phyloP scores from a whole-genome alignment of 148 eudicot species.

The Persicaria maculosa region DNA sequence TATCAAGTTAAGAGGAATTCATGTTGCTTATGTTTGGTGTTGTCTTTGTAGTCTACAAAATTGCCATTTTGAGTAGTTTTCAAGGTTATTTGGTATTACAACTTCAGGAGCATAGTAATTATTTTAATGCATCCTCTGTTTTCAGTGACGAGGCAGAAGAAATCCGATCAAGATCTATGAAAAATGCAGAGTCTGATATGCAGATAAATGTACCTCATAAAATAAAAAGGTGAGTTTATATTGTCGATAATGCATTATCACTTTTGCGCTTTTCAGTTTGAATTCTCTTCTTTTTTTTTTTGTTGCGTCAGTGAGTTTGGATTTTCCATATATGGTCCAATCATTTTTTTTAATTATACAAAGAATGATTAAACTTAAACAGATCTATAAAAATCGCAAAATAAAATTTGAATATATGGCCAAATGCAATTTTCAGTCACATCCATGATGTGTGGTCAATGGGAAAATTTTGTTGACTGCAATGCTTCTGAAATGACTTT shows the following conservation, averaged over 20 bases:
- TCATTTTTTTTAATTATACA: not conserved
- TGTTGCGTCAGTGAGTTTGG: not conserved
- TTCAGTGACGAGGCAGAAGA: conserved; percentile 72
- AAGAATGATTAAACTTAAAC: not conserved
- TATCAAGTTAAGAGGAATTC: no score
- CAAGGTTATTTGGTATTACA: not conserved
- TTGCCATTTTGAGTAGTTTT: not conserved
- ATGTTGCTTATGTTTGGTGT: not conserved
- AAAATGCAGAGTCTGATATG: conserved; percentile 16
- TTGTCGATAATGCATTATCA: not conserved
- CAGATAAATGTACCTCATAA: conserved; percentile 34
- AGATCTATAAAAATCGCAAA: no score
- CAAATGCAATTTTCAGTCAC: not conserved
- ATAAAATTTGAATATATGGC: not conserved
- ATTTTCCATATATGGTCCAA: not conserved
- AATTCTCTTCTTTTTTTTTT: not conserved
- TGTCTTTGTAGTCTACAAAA: not conserved
- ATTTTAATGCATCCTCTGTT: not conserved
- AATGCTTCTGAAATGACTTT: not conserved
- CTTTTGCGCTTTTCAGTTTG: not conserved
- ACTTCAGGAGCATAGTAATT: not conserved
- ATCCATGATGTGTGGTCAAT: not conserved
- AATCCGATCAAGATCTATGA: conserved; percentile 27
- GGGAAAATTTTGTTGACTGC: not conserved
- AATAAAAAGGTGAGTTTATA: conserved; percentile 43